Evolutionary conservation across 176 grass and related monocot genomes (phyloP), one percentile per base, ranked within the genome.

Genomic region (Melocanna baccifera): DNA sequence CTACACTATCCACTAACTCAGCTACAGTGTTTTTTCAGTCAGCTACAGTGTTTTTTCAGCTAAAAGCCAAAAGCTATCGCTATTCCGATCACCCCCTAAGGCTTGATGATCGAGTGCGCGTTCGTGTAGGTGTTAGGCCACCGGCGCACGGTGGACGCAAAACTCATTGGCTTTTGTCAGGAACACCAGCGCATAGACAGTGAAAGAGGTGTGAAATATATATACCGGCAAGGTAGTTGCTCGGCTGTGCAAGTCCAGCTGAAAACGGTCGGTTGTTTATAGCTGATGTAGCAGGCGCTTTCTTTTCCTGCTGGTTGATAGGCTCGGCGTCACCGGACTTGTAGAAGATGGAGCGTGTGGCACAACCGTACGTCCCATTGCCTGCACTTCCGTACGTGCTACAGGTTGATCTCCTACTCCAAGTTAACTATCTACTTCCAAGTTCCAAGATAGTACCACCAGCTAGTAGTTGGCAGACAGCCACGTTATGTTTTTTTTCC

Each of bases 71-170:
- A n/a, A n/a, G n/a, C n/a, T n/a, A n/a, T n/a, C n/a, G n/a, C n/a
- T n/a, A n/a, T n/a, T n/a, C n/a, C n/a, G n/a, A n/a, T n/a, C n/a
- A n/a, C n/a, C n/a, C n/a, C n/a, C n/a, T n/a, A n/a, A n/a, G n/a
- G n/a, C n/a, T n/a, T n/a, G n/a, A n/a, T n/a, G n/a, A n/a, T n/a
- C 15, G 58, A 43, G 10, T 14, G 63, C 83, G 23, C 36, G 67
- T 85, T 77, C 72, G 72, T 23, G 72, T 77, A 30, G 62, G 48
- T 25, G 18, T 32, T 45, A 76, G 48, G 48, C 45, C 62, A 68
- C 47, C 10, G 23, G 47, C 0, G n/a, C 61, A 67, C 3, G 34
- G 11, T 76, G 6, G n/a, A 18, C n/a, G 23, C 32, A 56, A 19
- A 51, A 2, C 18, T 20, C 47, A 20, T 3, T 47, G 6, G 34